Conservation (phyloP, 768 basidiomycete species). For the Suillus variegatus region DNA sequence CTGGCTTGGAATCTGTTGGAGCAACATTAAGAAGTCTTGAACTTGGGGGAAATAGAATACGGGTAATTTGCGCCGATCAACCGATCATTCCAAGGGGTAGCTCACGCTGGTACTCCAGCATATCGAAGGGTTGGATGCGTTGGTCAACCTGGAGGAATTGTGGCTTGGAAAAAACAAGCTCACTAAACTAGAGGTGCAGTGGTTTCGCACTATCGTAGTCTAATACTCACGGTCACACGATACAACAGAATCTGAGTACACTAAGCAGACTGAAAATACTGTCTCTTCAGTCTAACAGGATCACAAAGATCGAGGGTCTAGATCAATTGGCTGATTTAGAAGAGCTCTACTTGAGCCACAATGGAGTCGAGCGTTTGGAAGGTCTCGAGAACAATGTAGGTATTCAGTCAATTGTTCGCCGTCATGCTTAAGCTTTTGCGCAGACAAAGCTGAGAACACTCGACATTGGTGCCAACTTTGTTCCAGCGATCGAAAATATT, state of each 20-base stretch:
- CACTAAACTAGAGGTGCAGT: conserved; percentile 71
- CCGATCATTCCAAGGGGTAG: neutral
- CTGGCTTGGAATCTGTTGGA: conserved; percentile 54
- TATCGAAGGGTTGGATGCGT: conserved; percentile 82
- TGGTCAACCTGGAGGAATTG: conserved; percentile 85
- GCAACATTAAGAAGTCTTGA: conserved; percentile 80
- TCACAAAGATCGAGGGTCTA: conserved; percentile 83
- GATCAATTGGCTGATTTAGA: conserved; percentile 74
- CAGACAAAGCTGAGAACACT: conserved; percentile 76
- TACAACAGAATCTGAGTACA: conserved; percentile 60
- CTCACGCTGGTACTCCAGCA: conserved; percentile 45
- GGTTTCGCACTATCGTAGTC: neutral
- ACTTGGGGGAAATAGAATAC: conserved; percentile 89
- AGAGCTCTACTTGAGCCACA: conserved; percentile 93
- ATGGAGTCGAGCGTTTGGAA: conserved; percentile 82
- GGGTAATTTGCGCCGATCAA: conserved; percentile 51
- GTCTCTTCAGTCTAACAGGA: conserved; percentile 91
- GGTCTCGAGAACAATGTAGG: conserved; percentile 84
- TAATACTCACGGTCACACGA: neutral
- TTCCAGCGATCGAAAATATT: conserved; percentile 77
- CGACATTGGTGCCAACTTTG: conserved; percentile 86
- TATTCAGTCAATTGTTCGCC: conserved; percentile 2
- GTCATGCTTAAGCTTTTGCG: neutral
- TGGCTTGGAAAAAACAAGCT: conserved; percentile 99
- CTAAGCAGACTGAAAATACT: conserved; percentile 81